phyloP scores from a whole-genome alignment of 345 rosid genomes.

The Citrus inodora region DNA sequence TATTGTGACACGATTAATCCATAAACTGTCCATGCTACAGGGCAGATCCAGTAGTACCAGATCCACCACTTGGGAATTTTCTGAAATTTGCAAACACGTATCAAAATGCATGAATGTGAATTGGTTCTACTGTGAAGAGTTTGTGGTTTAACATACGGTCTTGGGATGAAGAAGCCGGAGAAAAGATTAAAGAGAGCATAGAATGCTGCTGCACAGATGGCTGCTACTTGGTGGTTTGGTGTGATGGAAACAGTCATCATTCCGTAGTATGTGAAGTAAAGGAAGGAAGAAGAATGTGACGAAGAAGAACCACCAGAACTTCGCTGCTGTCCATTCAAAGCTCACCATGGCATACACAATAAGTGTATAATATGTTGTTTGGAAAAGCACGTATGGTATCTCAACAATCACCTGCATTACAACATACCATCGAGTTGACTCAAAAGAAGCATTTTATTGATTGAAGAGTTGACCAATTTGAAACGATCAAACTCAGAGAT shows the following conservation, averaged over 20 bases:
- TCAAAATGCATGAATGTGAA: neutral
- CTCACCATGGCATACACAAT: constrained; percentile 75
- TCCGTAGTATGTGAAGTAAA: constrained; percentile 93
- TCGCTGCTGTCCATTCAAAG: constrained; percentile 71
- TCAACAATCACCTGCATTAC: constrained; percentile 60
- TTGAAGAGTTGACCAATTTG: too few species aligned
- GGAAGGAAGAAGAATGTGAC: constrained; percentile 80
- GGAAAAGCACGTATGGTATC: constrained; percentile 66
- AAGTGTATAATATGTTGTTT: constrained; percentile 55
- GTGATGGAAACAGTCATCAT: constrained; percentile 90
- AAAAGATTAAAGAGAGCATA: constrained; percentile 74
- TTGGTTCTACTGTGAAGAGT: neutral
- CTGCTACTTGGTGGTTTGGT: constrained; percentile 81
- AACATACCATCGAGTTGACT: neutral
- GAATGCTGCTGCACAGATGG: constrained; percentile 72
- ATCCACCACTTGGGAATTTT: constrained; percentile 88
- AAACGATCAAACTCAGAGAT: too few species aligned
- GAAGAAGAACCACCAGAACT: constrained; percentile 84
- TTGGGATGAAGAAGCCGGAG: constrained; percentile 85
- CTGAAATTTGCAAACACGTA: constrained; percentile 26
- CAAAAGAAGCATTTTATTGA: too few species aligned
- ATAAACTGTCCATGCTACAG: constrained; percentile 77
- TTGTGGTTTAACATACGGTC: constrained; percentile 42
- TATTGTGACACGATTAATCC: constrained; percentile 68
- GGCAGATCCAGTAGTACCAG: constrained; percentile 97